Conservation (phyloP, 1,139 yeast species). For the Suhomyces anneliseae region DNA sequence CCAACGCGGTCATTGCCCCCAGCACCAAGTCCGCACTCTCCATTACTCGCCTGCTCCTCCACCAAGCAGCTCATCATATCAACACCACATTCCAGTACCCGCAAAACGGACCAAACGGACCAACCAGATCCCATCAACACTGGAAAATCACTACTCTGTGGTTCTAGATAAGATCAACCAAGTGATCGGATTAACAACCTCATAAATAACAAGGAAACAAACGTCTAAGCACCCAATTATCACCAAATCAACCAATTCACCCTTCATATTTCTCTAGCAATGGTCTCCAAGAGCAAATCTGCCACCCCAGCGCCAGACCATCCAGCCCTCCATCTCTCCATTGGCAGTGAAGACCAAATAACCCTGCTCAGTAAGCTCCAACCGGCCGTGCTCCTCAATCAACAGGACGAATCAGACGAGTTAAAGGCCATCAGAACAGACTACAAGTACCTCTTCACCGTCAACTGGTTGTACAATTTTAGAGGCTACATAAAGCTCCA, state of each 20-base stretch:
- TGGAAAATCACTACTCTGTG: too few relatives aligned
- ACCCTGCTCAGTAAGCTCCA: slow-evolving; percentile 26
- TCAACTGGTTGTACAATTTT: slow-evolving; percentile 52
- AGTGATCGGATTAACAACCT: too few relatives aligned
- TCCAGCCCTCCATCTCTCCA: slow-evolving; percentile 22
- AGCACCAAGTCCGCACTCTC: too few relatives aligned
- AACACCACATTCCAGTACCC: too few relatives aligned
- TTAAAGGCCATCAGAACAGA: slow-evolving; percentile 25
- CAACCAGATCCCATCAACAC: too few relatives aligned
- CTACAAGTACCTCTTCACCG: slow-evolving; percentile 43
- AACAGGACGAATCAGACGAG: slow-evolving; percentile 13
- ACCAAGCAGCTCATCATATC: too few relatives aligned
- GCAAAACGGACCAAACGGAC: too few relatives aligned
- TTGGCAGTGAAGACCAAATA: slow-evolving; percentile 32
- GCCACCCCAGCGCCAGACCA: slow-evolving; percentile 18
- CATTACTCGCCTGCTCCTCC: too few relatives aligned
- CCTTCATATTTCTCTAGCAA: neutral
- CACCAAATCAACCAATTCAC: neutral
- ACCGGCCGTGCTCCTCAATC: slow-evolving; percentile 32
- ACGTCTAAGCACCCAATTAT: too few relatives aligned
- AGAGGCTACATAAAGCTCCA: slow-evolving; percentile 45
- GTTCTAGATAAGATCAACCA: too few relatives aligned
- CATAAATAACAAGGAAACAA: too few relatives aligned
- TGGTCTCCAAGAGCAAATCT: slow-evolving; percentile 17
- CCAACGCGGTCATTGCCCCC: too few relatives aligned